These are phyloP conservation scores for Xylaria acuta DNA, from an alignment of 495 filamentous ascomycete species.

Conservation along the genomic window DNA sequence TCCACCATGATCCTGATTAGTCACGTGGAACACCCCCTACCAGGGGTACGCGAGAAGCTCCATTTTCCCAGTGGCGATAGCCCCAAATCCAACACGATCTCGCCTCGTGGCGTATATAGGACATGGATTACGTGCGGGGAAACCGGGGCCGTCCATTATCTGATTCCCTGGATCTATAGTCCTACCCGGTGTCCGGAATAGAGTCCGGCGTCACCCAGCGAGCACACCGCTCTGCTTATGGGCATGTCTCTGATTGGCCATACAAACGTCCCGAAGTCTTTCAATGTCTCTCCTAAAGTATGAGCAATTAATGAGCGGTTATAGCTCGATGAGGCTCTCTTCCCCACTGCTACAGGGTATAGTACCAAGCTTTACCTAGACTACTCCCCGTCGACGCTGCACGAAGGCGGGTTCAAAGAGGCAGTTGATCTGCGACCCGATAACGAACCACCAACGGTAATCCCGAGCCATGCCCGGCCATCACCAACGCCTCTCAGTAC, in stretches of 20 bases:
- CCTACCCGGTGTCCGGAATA: slow-evolving; percentile 4
- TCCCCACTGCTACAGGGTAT: neutral
- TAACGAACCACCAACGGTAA: slow-evolving; percentile 18
- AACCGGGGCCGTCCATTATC: neutral
- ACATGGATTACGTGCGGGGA: slow-evolving; percentile 7
- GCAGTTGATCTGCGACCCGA: slow-evolving; percentile 15
- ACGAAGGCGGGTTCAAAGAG: slow-evolving; percentile 4
- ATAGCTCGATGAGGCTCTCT: neutral
- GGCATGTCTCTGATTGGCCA: neutral
- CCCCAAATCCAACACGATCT: neutral
- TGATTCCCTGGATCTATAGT: neutral
- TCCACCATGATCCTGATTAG: too few species aligned
- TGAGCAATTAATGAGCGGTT: neutral
- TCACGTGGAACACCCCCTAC: too few species aligned
- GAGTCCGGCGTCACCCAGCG: neutral
- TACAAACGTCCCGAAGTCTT: neutral
- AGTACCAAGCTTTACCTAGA: neutral
- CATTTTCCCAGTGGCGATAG: too few species aligned
- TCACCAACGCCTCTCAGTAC: neutral
- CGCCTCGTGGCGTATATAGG: neutral
- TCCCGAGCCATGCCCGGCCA: slow-evolving; percentile 15
- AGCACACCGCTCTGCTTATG: slow-evolving; percentile 9
- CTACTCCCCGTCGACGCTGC: slow-evolving; percentile 8
- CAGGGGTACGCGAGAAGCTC: too few species aligned
- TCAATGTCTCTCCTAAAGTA: neutral